Base-by-base conservation (phyloP, 768 basidiomycete genomes). In the Amyloporia xantha region DNA sequence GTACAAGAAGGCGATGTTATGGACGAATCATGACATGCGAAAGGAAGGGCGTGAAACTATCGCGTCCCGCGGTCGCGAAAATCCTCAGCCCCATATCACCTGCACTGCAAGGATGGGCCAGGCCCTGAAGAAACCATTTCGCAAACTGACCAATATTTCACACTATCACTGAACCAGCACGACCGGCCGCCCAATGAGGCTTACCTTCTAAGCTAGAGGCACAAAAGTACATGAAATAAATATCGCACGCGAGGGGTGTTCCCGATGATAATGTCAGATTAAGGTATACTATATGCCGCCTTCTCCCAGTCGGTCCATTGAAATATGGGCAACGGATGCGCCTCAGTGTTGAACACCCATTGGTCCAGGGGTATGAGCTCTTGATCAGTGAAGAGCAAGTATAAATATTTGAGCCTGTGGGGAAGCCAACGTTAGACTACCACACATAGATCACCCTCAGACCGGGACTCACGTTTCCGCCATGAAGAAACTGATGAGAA, bases 261-360 rank as follows among this genome's bases (percentile, higher is more conserved):
- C n/a, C n/a, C n/a, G n/a, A 20, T 20, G 41, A 20, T 23, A 5
- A 45, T 45, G 35, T 37, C n/a, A 25, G 11, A 37, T 26, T 36
- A 49, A 7, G 2, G 25, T 35, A 56, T 53, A 4, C 44, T 48
- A 41, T 56, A 56, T 9, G 30, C 36, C 36, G 50, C 27, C 49
- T 53, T 74, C 62, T 85, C 79, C 51, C 66, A 67, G 36, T 63
- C 62, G 1, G 73, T 74, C 83, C 82, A 86, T 42, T 72, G 57
- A 53, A 86, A 84, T 20, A 86, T 70, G 5, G 83, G 85, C 23
- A 89, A 68, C 7, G 88, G 83, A 62, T 90, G 89, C 1, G 85
- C 88, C 62, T 74, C 74, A 9, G 74, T 75, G 53, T 72, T 73
- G 64, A 74, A 73, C 36, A 73, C 70, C 60, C 62, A 73, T 19